Base-by-base conservation (phyloP, 192 early-diverging fungal species). In the Globomyces pollinis-pini region DNA sequence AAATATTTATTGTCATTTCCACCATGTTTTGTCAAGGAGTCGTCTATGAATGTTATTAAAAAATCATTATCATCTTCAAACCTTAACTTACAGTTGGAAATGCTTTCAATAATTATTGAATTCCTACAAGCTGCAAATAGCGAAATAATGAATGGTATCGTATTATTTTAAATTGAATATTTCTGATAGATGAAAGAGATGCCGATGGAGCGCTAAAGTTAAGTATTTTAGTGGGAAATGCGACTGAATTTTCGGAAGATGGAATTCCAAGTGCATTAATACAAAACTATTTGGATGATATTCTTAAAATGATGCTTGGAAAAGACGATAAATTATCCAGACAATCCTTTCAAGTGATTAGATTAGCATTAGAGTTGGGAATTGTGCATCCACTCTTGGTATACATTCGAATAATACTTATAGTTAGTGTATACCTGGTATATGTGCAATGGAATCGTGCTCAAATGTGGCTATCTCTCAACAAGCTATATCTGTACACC, bases 231-330 rank as follows among this genome's bases (percentile, higher is more conserved):
- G 76, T 93, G 4, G 92, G 92, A 20, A 88, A 88, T 59, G 85
- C 87, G 1, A 83, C 84, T 29, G 87, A 87, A 43, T 83, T 90
- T 74, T 83, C 83, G 18, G 91, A 91, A 56, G 82, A 86, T 4
- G 91, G 90, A n/a, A 85, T 96, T n/a, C 88, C 86, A 33, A 80
- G 84, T 21, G 84, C 91, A 42, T 67, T 98, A 32, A 93, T 96
- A 86, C 91, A 98, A 63, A 82, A 78, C 5, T 95, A 91, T 58
- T 70, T 98, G 18, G 74, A 78, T 11, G 66, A 75, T 5, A 85
- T 98, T 9, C 69, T 96, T 13, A 70, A 77, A n/a, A 86, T 86
- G 33, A 79, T 88, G 18, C 73, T 95, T 33, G 61, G 64, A 32
- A 59, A 52, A 18, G 73, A 84, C 33, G 50, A 61, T 2, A 28